Evolutionary conservation across 441 rosid species (phyloP).

Genomic region (Erysimum cheiri): DNA sequence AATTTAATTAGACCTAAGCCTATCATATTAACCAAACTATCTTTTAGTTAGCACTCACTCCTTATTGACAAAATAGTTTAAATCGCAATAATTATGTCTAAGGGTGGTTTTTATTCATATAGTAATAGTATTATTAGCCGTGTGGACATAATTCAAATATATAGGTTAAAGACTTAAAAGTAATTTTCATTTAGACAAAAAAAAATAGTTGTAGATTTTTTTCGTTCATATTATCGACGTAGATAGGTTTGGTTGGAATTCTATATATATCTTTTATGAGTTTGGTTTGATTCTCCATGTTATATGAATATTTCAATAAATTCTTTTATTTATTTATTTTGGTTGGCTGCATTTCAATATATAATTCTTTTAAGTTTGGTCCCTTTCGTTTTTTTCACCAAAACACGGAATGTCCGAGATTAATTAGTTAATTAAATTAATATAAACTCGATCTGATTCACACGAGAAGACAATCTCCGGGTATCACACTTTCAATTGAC

Average conservation of each 20-base stretch:
- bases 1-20: not conserved
- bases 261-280: slow-evolving; percentile 5
- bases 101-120: slow-evolving; percentile 1
- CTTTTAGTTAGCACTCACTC: slow-evolving; percentile 27
- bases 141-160: not conserved
- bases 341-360: too few relatives aligned
- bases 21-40: slow-evolving; percentile 2
- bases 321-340: not conserved
- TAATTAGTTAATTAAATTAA: slow-evolving; percentile 29
- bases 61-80: not conserved
- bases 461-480: slow-evolving; percentile 27
- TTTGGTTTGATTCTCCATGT: slow-evolving; percentile 33
- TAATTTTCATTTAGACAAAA: too few relatives aligned
- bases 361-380: slow-evolving; percentile 7
- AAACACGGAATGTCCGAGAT: slow-evolving; percentile 34
- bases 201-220: not conserved
- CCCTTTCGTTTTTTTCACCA: slow-evolving; percentile 31
- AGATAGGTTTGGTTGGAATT: slow-evolving; percentile 35
- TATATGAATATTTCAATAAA: not conserved
- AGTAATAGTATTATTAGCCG: not conserved
- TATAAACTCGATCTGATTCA: slow-evolving; percentile 35
- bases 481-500: not conserved
- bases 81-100: slow-evolving; percentile 16
- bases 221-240: slow-evolving; percentile 5
- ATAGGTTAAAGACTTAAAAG: not conserved